Evolutionary conservation across 208 protist species (phyloP), one percentile per base, ranked within the genome.

Genomic region (Acanthamoeba culbertsoni): DNA sequence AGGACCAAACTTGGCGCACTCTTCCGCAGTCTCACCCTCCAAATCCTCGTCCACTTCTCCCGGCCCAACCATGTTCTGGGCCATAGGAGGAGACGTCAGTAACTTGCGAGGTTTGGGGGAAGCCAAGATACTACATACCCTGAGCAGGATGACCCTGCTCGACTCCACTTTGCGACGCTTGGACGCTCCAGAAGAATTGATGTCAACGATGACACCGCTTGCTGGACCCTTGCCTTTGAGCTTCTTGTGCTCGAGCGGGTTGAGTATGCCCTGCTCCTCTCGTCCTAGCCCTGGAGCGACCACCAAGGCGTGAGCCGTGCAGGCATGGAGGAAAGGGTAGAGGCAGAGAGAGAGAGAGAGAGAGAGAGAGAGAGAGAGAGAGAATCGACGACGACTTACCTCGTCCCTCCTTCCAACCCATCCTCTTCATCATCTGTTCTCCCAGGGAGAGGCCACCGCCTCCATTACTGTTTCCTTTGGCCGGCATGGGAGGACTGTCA

Each of bases 41-140:
- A 94, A 45, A 23, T 93, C 53, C 33, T 94, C 93, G 43, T 94
- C 93, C n/a, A 94, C 93, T n/a, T 94, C 93, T n/a, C 93, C 93
- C 48, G 93, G 93, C 0, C 93, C 93, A 8, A 94, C 93, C 82
- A 94, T 93, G 93, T 94, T 94, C 93, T 94, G 20, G 16, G 14
- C 37, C 35, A 5, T 1, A 73, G 35, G 0, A 73, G 63, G 33
- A 43, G 63, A 42, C 26, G 62, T 2, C 45, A 82, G 45, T 0
- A 2, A 1, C 26, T 16, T 48, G 23, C 31, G 6, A 46, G 2
- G 12, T 10, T 18, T 10, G 6, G 26, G 12, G 31, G 45, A 3
- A 59, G 42, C 6, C 14, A 18, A 55, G 28, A 31, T 0, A 82
- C 31, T 0, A 0, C 20, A n/a, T 53, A 42, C 31, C n/a, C 43